Base-by-base conservation (phyloP, 179 eudicot species). In the Amaranthus tricolor region DNA sequence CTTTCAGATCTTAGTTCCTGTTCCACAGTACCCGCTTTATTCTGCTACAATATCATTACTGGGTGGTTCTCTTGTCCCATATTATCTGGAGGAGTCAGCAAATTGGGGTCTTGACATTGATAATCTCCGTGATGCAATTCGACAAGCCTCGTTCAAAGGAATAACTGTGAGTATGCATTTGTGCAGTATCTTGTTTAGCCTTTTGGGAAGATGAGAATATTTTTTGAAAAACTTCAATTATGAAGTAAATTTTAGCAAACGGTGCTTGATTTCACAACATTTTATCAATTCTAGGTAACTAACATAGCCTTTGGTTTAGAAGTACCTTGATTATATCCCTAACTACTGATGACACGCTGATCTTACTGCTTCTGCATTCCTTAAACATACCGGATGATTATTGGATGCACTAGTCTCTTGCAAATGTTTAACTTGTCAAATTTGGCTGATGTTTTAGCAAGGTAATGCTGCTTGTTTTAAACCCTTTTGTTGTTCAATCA, bases 1-100 rank as follows among this genome's bases (percentile, higher is more conserved):
- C 52, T 21, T 61, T 62, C 84, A 95, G 98, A 86, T 95, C 70
- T 85, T 95, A 83, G 99, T 93, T 77, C 99, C 99, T 43, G 98
- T 93, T 83, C 98, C 99, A 58, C 99, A 95, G 47, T 95, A 95
- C 80, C 98, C 99, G 58, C 96, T 95, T 68, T 95, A 95, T 85
- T 95, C 99, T 48, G 99, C 98, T 62, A 78, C 98, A 64, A 95
- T 95, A 83, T 79, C 96, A 57, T 82, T 95, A 57, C 82, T 79
- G 73, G 98, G 99, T 77, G 99, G 99, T 71, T 83, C 99, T 76
- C 92, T 95, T 45, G 96, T 95, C 78, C 99, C 99, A 15, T 95
- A 95, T 82, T 93, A 89, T 80, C 93, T 95, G 79, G 99, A 96
- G 74, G 99, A 95, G 90, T 80, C 97, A 9, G 99, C 93, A 68